Conservation (phyloP, 257 asterid species). For the Echium plantagineum region DNA sequence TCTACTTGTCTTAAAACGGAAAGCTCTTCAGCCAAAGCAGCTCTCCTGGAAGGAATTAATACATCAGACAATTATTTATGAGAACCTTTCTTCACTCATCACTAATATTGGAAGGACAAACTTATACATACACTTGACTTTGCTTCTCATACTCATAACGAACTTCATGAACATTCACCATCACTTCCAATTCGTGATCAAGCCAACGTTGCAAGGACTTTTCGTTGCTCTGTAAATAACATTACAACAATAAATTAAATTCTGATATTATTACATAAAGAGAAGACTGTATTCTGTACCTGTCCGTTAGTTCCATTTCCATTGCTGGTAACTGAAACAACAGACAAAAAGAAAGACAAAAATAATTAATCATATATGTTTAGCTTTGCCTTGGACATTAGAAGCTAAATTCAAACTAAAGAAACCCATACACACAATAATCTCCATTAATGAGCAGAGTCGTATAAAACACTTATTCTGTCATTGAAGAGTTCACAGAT, state of each 20-base stretch:
- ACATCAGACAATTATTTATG: background rate
- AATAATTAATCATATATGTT: background rate
- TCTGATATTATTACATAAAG: slow-evolving; percentile 4
- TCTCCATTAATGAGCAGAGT: background rate
- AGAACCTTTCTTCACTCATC: slow-evolving; percentile 3
- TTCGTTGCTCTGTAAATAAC: slow-evolving; percentile 54
- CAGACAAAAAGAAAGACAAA: slow-evolving; percentile 9
- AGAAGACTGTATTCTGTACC: slow-evolving; percentile 26
- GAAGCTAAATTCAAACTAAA: background rate
- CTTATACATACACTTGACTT: slow-evolving; percentile 83
- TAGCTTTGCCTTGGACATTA: background rate
- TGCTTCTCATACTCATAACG: slow-evolving; percentile 98
- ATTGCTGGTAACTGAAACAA: slow-evolving; percentile 52
- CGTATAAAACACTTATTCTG: background rate
- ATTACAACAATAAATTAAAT: background rate
- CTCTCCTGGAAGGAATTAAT: slow-evolving; percentile 49
- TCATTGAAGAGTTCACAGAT: background rate
- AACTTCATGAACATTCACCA: slow-evolving; percentile 99
- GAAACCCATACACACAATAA: background rate
- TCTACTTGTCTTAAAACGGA: slow-evolving; percentile 82
- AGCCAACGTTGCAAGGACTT: slow-evolving; percentile 89
- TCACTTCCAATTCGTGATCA: slow-evolving; percentile 92
- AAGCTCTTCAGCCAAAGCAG: slow-evolving; percentile 92
- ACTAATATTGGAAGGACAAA: slow-evolving; percentile 1
- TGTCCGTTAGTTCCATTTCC: slow-evolving; percentile 69